These are phyloP conservation scores for Cercis canadensis DNA, from an alignment of 306 rosid genomes.

Conservation along the genomic window DNA sequence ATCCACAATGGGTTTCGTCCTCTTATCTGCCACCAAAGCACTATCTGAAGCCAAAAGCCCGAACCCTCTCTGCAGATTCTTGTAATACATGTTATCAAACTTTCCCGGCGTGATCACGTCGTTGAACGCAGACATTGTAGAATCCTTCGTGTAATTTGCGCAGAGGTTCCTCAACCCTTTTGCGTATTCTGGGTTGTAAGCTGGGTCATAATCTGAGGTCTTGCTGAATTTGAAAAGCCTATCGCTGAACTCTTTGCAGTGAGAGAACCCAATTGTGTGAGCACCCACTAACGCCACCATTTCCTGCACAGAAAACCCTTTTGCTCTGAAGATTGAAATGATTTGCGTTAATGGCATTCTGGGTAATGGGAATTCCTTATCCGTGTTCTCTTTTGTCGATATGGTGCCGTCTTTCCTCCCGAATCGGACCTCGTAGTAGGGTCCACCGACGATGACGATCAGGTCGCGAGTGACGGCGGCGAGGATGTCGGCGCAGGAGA, in stretches of 20 bases:
- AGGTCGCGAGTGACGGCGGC: slow-evolving; percentile 43
- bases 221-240: slow-evolving; percentile 52
- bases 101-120: slow-evolving; percentile 56
- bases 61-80: slow-evolving; percentile 43
- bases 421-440: slow-evolving; percentile 31
- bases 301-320: slow-evolving; percentile 41
- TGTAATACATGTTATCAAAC: slow-evolving; percentile 52
- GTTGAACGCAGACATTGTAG: slow-evolving; percentile 48
- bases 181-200: slow-evolving; percentile 31
- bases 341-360: slow-evolving; percentile 47
- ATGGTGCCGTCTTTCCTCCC: slow-evolving; percentile 51
- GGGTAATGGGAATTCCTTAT: slow-evolving; percentile 30
- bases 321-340: slow-evolving; percentile 34
- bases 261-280: slow-evolving; percentile 60
- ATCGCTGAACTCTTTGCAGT: slow-evolving; percentile 50
- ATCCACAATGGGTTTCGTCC: slow-evolving; percentile 52
- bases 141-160: slow-evolving; percentile 35
- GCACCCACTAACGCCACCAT: slow-evolving; percentile 53
- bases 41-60: slow-evolving; percentile 48
- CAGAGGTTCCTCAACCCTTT: slow-evolving; percentile 50
- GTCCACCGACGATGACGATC: slow-evolving; percentile 45
- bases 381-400: slow-evolving; percentile 11
- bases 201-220: slow-evolving; percentile 31
- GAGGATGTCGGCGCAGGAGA: slow-evolving; percentile 58
- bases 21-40: slow-evolving; percentile 21